Conservation (phyloP, 352 stramenopile species). For the Achlya hypogyna region DNA sequence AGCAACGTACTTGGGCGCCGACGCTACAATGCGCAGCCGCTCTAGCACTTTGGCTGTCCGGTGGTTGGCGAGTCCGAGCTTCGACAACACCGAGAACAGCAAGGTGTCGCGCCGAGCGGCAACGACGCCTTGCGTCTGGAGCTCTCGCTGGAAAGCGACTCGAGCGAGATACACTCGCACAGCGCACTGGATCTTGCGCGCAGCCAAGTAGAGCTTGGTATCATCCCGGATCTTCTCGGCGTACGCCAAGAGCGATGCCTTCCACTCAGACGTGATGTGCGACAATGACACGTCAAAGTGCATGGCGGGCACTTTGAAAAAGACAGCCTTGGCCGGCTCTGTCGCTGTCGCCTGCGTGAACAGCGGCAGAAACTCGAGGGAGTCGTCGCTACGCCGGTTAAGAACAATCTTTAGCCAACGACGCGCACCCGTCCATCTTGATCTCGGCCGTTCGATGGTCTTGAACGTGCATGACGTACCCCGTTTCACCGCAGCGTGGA, state of each 20-base stretch:
- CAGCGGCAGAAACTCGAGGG: slow-evolving; percentile 73
- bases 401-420: not conserved
- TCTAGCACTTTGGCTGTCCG: slow-evolving; percentile 58
- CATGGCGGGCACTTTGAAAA: slow-evolving; percentile 51
- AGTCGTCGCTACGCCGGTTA: slow-evolving; percentile 31
- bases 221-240: slow-evolving; percentile 50
- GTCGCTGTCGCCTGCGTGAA: slow-evolving; percentile 44
- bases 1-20: slow-evolving; percentile 8
- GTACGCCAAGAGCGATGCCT: slow-evolving; percentile 47
- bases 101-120: slow-evolving; percentile 48
- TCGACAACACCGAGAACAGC: slow-evolving; percentile 38
- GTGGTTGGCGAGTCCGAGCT: slow-evolving; percentile 51
- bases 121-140: slow-evolving; percentile 58
- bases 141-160: slow-evolving; percentile 45
- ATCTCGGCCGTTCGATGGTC: slow-evolving; percentile 54
- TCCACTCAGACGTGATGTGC: slow-evolving; percentile 31
- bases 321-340: slow-evolving; percentile 41
- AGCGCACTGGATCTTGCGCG: slow-evolving; percentile 64
- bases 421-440: slow-evolving; percentile 43
- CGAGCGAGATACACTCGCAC: slow-evolving; percentile 56
- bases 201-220: slow-evolving; percentile 55
- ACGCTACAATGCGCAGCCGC: slow-evolving; percentile 46
- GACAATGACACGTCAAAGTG: slow-evolving; percentile 26
- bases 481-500: slow-evolving; percentile 64
- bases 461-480: slow-evolving; percentile 50